Evolutionary conservation across 1,139 yeast species (phyloP).

Genomic region (Yamadazyma atlantica): DNA sequence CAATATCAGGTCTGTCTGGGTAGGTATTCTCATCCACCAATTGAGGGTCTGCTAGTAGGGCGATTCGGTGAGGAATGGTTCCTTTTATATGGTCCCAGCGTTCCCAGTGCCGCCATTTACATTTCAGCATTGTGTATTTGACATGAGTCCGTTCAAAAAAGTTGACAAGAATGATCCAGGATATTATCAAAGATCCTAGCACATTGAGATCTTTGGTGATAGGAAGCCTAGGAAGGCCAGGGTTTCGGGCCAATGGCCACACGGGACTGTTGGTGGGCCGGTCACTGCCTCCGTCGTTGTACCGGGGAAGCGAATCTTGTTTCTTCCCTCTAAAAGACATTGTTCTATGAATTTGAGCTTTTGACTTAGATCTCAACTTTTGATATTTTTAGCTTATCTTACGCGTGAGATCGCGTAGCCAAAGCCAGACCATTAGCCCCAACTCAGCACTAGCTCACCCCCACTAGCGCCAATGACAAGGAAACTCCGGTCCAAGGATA

Average conservation of each 20-base stretch:
- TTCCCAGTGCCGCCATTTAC: slow-evolving; percentile 71
- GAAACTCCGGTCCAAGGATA: no score
- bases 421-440: no score
- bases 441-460: no score
- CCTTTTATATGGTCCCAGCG: slow-evolving; percentile 40
- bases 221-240: no score
- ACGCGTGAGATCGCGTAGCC: no score
- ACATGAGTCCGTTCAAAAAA: slow-evolving; percentile 65
- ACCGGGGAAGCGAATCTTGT: slow-evolving; percentile 9
- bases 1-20: slow-evolving; percentile 50
- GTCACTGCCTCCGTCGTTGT: slow-evolving; percentile 4
- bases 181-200: slow-evolving; percentile 7
- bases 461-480: no score
- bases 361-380: no score
- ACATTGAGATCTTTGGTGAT: neutral
- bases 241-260: neutral
- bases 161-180: slow-evolving; percentile 53
- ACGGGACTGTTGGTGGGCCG: neutral
- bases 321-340: slow-evolving; percentile 18
- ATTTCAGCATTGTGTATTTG: slow-evolving; percentile 42
- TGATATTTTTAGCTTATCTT: no score
- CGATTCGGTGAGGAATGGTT: slow-evolving; percentile 56
- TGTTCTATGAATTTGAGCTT: no score
- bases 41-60: slow-evolving; percentile 90
- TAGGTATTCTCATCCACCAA: slow-evolving; percentile 78